Conservation (phyloP, 441 rosid genomes). For the Sinapis alba region DNA sequence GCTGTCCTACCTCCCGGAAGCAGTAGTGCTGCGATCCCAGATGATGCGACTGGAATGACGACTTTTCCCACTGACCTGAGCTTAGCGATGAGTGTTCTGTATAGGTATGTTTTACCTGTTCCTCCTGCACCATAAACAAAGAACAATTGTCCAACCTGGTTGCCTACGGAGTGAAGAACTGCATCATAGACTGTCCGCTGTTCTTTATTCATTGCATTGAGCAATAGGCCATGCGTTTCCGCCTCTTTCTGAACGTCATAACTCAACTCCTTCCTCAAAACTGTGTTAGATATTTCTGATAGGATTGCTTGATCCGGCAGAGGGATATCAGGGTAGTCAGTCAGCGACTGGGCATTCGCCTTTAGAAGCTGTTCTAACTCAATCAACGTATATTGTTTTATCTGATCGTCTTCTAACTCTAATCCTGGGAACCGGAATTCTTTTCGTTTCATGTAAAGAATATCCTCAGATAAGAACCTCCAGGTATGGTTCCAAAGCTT, state of each 20-base stretch:
- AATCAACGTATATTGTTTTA: background rate
- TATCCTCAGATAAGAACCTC: background rate
- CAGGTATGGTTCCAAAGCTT: background rate
- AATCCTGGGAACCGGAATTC: background rate
- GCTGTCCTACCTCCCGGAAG: background rate
- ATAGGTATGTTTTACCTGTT: background rate
- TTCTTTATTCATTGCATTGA: too few species aligned
- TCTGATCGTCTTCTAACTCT: background rate
- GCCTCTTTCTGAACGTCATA: too few species aligned
- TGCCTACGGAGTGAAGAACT: background rate
- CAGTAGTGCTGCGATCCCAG: background rate
- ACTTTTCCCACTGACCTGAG: background rate
- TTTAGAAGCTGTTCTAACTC: background rate
- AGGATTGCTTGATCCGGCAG: background rate
- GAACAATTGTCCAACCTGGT: background rate
- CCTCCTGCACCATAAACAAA: background rate
- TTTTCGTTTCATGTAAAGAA: background rate
- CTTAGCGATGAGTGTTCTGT: background rate
- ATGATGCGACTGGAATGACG: background rate
- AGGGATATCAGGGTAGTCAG: background rate
- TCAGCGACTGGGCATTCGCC: background rate
- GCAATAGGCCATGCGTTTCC: too few species aligned
- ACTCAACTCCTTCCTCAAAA: background rate
- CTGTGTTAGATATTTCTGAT: background rate
- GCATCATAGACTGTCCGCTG: background rate